phyloP scores from a whole-genome alignment of 225 moss, liverwort and hornwort genomes.

The Sphagnum contortum region DNA sequence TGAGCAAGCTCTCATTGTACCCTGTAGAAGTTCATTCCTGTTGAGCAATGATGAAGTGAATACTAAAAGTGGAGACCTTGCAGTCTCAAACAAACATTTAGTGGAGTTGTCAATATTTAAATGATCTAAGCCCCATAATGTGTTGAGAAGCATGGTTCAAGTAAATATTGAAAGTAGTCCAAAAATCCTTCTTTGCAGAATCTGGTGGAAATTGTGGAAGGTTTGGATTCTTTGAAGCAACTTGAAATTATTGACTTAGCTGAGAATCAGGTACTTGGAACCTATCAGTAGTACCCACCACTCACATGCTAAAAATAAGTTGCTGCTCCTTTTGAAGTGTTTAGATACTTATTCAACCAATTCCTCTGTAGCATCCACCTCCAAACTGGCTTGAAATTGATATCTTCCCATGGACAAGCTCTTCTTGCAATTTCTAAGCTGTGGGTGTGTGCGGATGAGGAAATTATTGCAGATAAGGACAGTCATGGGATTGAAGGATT shows the following conservation, averaged over 20 bases:
- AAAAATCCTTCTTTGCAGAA: constrained; percentile 27
- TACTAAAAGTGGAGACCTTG: too few relatives aligned
- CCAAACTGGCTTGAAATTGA: not conserved
- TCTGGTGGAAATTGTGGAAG: constrained; percentile 49
- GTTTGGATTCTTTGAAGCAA: constrained; percentile 51
- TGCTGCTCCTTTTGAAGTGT: not conserved
- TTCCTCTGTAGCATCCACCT: not conserved
- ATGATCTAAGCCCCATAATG: too few relatives aligned
- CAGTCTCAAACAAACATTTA: too few relatives aligned
- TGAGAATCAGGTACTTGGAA: constrained; percentile 51
- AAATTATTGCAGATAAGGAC: constrained; percentile 36
- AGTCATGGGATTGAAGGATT: constrained; percentile 35
- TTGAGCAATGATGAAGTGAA: not conserved
- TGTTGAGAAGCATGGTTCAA: too few relatives aligned
- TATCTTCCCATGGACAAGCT: not conserved
- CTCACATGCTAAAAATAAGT: too few relatives aligned
- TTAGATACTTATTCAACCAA: not conserved
- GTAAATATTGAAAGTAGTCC: too few relatives aligned
- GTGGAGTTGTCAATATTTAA: too few relatives aligned
- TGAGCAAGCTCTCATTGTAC: constrained; percentile 6
- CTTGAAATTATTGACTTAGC: constrained; percentile 67
- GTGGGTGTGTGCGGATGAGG: not conserved
- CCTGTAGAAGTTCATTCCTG: not conserved
- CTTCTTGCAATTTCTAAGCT: too few relatives aligned
- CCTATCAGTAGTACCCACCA: too few relatives aligned